phyloP scores from a whole-genome alignment of 176 grass and related monocot genomes.

The Metroxylon sagu region DNA sequence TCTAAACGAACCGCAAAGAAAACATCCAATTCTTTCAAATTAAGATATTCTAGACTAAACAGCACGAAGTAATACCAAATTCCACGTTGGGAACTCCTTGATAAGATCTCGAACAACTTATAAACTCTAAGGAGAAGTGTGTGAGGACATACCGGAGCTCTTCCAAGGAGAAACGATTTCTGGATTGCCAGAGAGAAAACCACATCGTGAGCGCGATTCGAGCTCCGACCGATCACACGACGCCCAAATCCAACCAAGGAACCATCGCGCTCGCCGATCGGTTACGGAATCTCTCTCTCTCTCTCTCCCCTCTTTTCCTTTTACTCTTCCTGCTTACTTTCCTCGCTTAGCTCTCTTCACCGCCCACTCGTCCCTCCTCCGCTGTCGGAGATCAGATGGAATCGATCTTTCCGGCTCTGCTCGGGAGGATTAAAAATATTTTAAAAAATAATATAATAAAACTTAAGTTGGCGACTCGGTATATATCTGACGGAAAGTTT shows the following conservation, averaged over 20 bases:
- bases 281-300: not conserved
- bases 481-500: no score
- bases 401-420: no score
- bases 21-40: no score
- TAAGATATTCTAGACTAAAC: no score
- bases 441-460: no score
- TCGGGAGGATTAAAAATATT: no score
- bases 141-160: conserved; percentile 66
- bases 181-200: conserved; percentile 71
- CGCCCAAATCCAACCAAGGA: conserved; percentile 6
- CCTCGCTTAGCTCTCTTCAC: no score
- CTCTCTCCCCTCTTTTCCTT: not conserved
- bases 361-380: no score
- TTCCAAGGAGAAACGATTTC: conserved; percentile 90
- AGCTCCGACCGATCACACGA: conserved; percentile 3
- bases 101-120: not conserved
- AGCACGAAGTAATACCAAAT: not conserved
- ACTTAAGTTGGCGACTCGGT: no score
- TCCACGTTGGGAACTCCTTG: not conserved
- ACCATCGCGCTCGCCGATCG: conserved; percentile 2
- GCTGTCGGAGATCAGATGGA: no score
- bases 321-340: not conserved
- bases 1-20: no score
- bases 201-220: conserved; percentile 48
- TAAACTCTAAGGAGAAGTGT: conserved; percentile 15